These are phyloP conservation scores for Kwoniella pini DNA, from an alignment of 768 basidiomycete species.

Conservation along the genomic window DNA sequence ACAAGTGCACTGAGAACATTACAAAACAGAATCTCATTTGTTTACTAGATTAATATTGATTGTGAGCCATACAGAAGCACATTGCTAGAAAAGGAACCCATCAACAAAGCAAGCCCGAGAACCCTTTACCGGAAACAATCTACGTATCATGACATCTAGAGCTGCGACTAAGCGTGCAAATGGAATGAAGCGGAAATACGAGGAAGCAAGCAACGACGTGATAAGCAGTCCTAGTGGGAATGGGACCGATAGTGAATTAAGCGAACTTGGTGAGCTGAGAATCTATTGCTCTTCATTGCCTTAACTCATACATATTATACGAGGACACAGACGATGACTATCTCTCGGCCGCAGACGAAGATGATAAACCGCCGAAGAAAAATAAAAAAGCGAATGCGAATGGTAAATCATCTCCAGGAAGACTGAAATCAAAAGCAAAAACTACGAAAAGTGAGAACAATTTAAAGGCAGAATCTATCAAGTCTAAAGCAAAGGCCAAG, in stretches of 20 bases:
- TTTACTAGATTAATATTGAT: no score
- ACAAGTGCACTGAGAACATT: background rate
- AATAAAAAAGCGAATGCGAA: background rate
- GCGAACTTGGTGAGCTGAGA: no score
- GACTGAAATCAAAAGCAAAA: background rate
- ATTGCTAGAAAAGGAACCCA: no score
- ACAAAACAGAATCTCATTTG: no score
- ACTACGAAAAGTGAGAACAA: background rate
- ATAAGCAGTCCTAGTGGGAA: no score
- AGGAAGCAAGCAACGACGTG: background rate
- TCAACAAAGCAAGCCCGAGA: no score
- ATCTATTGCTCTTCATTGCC: no score
- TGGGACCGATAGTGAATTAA: no score
- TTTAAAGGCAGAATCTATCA: background rate
- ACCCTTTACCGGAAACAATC: no score
- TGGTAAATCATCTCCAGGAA: background rate
- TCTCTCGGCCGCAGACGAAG: background rate
- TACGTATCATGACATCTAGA: slow-evolving; percentile 1
- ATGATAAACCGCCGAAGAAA: background rate
- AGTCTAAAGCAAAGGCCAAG: background rate
- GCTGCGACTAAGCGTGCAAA: background rate
- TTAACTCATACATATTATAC: no score
- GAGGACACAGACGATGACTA: background rate
- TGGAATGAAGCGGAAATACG: background rate
- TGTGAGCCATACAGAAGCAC: no score